These are phyloP conservation scores for Vitis cinerea DNA, from an alignment of 164 flowering plant genomes.

Conservation along the genomic window DNA sequence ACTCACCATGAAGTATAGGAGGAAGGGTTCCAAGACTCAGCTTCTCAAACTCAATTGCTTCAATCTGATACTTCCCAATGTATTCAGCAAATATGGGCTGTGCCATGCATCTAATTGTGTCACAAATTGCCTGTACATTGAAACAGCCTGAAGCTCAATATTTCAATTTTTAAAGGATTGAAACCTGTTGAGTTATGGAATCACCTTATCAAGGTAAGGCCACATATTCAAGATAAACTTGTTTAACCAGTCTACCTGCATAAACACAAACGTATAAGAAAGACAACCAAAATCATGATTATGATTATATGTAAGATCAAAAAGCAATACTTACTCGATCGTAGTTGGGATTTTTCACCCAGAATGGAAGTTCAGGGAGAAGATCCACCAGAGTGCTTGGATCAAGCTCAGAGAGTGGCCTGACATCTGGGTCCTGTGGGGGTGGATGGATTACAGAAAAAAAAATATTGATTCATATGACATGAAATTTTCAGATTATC, in stretches of 20 bases:
- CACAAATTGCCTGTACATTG: slow-evolving; percentile 56
- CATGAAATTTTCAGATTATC: too few relatives aligned
- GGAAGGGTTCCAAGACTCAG: slow-evolving; percentile 79
- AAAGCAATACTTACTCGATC: slow-evolving; percentile 52
- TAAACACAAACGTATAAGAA: neutral
- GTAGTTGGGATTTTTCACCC: slow-evolving; percentile 82
- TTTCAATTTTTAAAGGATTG: neutral
- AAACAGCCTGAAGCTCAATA: neutral
- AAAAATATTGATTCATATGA: neutral
- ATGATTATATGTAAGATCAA: neutral
- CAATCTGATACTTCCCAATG: slow-evolving; percentile 57
- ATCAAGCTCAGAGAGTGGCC: slow-evolving; percentile 53
- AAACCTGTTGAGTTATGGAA: neutral
- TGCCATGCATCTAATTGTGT: slow-evolving; percentile 42
- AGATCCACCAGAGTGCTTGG: slow-evolving; percentile 39
- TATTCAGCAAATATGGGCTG: slow-evolving; percentile 66
- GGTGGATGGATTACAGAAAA: neutral
- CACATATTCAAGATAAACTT: slow-evolving; percentile 63
- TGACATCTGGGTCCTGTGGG: slow-evolving; percentile 57
- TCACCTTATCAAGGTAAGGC: slow-evolving; percentile 82
- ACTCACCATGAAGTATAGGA: slow-evolving; percentile 64
- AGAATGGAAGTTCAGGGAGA: slow-evolving; percentile 68
- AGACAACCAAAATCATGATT: neutral
- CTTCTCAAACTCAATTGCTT: slow-evolving; percentile 57
- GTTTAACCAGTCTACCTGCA: slow-evolving; percentile 93